phyloP scores from a whole-genome alignment of 306 rosid species.

The Rosa chinensis region DNA sequence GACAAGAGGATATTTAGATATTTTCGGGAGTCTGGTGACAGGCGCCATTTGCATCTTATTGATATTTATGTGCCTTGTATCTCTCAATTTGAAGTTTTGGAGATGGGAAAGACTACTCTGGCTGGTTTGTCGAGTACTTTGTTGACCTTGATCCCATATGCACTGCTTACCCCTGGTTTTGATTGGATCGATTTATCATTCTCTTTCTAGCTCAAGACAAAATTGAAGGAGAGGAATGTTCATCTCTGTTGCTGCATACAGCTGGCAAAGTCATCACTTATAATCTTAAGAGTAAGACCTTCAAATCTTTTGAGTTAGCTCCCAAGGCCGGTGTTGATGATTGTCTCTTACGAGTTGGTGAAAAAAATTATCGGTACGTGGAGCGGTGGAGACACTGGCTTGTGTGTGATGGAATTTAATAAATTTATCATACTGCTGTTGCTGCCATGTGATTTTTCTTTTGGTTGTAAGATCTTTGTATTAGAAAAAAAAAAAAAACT shows the following conservation, averaged over 20 bases:
- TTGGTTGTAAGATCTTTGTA: background rate
- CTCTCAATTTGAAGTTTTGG: background rate
- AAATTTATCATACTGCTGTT: background rate
- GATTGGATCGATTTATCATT: rapidly evolving
- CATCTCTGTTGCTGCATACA: background rate
- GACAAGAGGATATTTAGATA: background rate
- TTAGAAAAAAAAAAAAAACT: background rate
- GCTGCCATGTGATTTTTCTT: background rate
- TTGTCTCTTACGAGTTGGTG: background rate
- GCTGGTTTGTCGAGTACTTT: background rate
- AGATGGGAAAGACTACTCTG: background rate
- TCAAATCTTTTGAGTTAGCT: background rate
- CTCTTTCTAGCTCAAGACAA: background rate
- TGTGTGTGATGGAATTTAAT: background rate
- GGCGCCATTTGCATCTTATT: background rate
- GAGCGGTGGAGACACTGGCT: background rate
- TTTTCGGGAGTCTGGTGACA: background rate
- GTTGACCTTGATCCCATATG: background rate
- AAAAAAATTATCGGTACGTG: background rate
- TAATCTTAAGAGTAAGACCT: background rate
- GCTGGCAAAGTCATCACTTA: background rate
- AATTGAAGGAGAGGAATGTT: background rate
- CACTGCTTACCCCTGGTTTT: background rate
- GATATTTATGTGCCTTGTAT: background rate
- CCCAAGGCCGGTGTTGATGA: background rate